A percentile compares a stretch with the other conserved stretches of the same genome.
These are phyloP conservation scores for Aurantiochytrium sp. DNA, from an alignment of 108 stramenopile species.

Conservation along the genomic window DNA sequence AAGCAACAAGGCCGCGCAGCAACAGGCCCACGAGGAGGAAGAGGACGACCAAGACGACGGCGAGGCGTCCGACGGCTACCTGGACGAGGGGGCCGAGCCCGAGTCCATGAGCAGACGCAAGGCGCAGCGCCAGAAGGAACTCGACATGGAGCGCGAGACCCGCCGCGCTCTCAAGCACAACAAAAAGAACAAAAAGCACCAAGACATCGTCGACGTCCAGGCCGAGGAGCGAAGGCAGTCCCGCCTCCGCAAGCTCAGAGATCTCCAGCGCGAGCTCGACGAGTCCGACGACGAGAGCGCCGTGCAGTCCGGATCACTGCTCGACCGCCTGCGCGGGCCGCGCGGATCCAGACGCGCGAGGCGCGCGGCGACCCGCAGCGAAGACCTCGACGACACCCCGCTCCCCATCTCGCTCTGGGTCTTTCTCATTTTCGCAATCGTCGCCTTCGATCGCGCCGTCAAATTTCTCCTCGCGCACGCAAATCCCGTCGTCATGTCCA, in stretches of 20 bases:
- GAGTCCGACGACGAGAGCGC: background rate
- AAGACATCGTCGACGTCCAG: background rate
- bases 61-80: background rate
- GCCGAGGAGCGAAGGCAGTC: background rate
- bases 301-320: background rate
- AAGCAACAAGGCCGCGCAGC: background rate
- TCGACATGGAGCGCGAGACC: slow-evolving; percentile 6
- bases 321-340: background rate
- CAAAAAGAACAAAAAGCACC: background rate
- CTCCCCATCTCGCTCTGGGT: background rate
- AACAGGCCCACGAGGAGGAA: background rate
- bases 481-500: background rate
- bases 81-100: background rate
- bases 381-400: background rate
- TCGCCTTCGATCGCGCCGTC: background rate
- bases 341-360: background rate
- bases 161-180: background rate
- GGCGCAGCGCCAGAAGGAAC: background rate
- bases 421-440: background rate
- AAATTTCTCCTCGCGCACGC: background rate
- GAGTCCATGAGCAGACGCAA: background rate
- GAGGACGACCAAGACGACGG: background rate
- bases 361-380: background rate
- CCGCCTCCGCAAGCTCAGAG: background rate
- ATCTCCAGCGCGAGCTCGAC: background rate